Base-by-base conservation (phyloP, 2,329 filamentous ascomycete genomes). In the Cladosporium velox region DNA sequence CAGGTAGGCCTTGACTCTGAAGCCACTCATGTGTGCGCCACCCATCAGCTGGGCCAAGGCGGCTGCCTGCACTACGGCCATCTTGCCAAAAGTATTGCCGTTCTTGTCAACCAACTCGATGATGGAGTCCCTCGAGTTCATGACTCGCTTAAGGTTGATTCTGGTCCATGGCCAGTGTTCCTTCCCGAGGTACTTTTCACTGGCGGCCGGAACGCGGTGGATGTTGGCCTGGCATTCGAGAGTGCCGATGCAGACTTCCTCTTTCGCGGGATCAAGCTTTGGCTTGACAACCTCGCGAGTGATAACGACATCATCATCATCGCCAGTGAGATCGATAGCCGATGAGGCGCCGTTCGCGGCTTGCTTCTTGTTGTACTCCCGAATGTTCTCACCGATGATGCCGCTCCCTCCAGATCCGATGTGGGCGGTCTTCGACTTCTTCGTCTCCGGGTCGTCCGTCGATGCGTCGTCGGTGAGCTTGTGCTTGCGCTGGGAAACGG, bases 81-180 rank as follows among this genome's bases (percentile, higher is more conserved):
- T 79, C n/a, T 84, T 84, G 15, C 92, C 95, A 73, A 97, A 93
- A 35, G 89, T 85, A 47, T 84, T 84, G 3, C 87, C 85, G 1
- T 87, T 88, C 68, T 89, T 84, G 74, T 98, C 94, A 47, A 88
- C 85, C 11, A 92, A 89, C 64, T 90, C 84, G 60, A 97, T 92
- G 21, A 69, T 55, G 57, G 75, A 80, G 30, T 77, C 78, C 52
- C 88, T 85, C 26, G 85, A 84, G 3, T 82, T 11, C 24, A 35
- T 8, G 54, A 67, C 49, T 63, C 83, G 81, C 51, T 90, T 83
- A 67, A 95, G 82, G 0, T 88, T 81, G 35, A 96, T 85, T 74
- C 90, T 93, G 72, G 95, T 90, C 15, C 86, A 81, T 2, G 92
- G 91, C 86, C 90, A 93, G n/a, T 49, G 62, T 7, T 69, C 65